These are phyloP conservation scores for Fomitopsis betulina DNA, from an alignment of 1,284 basidiomycete species.

Conservation along the genomic window DNA sequence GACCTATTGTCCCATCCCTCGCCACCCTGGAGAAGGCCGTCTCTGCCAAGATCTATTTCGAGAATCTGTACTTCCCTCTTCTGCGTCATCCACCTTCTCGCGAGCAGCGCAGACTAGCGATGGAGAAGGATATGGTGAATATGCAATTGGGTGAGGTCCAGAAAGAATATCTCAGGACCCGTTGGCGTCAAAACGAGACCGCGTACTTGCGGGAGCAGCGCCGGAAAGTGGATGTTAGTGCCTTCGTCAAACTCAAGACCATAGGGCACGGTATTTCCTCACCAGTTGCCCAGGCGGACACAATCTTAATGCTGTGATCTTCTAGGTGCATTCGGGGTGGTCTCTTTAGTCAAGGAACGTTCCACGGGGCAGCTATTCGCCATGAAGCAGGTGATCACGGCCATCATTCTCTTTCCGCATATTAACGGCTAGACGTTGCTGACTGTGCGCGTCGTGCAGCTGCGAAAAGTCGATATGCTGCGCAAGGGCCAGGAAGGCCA, in stretches of 20 bases:
- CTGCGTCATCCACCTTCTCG: constrained; percentile 80
- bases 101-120: constrained; percentile 78
- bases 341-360: constrained; percentile 85
- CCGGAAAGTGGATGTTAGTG: constrained; percentile 77
- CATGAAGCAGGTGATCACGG: constrained; percentile 83
- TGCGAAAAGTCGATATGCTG: constrained; percentile 95
- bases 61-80: constrained; percentile 93
- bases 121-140: constrained; percentile 83
- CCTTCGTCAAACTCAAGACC: constrained; percentile 89
- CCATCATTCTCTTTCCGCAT: constrained; percentile 9
- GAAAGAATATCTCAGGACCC: constrained; percentile 68
- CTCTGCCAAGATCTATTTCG: constrained; percentile 91
- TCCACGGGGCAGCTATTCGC: constrained; percentile 81
- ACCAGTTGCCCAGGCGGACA: constrained; percentile 4
- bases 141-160: constrained; percentile 68
- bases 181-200: constrained; percentile 86
- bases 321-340: constrained; percentile 91
- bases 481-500: constrained; percentile 98
- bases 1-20: constrained; percentile 75
- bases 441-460: constrained; percentile 37
- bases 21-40: constrained; percentile 92
- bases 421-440: not conserved
- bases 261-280: constrained; percentile 82
- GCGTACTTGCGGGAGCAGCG: constrained; percentile 84
- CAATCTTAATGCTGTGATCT: constrained; percentile 12